These are phyloP conservation scores for Pythium vanterpoolii DNA, from an alignment of 352 stramenopile species.

Conservation along the genomic window DNA sequence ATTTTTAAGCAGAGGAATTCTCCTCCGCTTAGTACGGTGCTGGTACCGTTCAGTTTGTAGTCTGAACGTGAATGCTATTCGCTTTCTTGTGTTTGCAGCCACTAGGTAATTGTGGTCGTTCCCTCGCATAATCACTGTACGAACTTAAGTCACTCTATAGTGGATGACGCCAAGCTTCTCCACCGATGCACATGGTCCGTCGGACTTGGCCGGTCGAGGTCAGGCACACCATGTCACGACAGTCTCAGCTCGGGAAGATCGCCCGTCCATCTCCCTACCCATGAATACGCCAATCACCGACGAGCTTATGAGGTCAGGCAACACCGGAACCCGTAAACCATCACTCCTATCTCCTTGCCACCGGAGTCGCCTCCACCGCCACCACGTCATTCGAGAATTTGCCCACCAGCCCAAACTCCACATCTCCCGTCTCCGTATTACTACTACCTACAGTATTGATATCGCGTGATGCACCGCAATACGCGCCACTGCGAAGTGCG, in stretches of 20 bases:
- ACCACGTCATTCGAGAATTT: constrained; percentile 1
- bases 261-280: background rate
- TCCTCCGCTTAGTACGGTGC: too few relatives aligned
- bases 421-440: too few relatives aligned
- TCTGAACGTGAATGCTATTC: too few relatives aligned
- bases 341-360: background rate
- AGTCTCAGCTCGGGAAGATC: background rate
- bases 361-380: background rate
- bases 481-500: constrained; percentile 22
- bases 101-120: too few relatives aligned
- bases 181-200: too few relatives aligned
- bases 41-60: too few relatives aligned
- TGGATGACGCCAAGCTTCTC: too few relatives aligned
- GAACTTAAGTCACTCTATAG: too few relatives aligned
- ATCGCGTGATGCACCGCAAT: constrained; percentile 12
- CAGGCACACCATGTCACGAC: background rate
- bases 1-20: too few relatives aligned
- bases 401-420: background rate
- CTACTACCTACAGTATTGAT: background rate
- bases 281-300: constrained; percentile 8
- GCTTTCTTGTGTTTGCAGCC: too few relatives aligned
- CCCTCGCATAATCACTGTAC: too few relatives aligned
- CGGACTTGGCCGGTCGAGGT: too few relatives aligned
- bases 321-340: constrained; percentile 5
- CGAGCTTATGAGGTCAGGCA: constrained; percentile 13